Conservation (phyloP, 352 stramenopile genomes). For the Phytopythium sindhum region DNA sequence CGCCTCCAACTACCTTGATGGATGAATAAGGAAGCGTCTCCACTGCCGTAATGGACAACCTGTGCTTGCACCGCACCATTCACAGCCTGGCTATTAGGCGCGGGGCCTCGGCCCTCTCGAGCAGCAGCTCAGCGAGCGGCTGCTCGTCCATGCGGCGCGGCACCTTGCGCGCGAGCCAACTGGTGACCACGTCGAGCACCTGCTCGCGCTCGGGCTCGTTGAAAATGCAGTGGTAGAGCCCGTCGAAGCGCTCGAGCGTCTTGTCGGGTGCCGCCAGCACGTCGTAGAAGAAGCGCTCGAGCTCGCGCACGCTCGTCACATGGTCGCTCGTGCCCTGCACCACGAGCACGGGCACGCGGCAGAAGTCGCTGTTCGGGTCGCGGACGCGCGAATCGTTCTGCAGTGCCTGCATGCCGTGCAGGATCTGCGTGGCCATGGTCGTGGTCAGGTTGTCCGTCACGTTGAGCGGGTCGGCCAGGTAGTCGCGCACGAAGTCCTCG, state of each 20-base stretch:
- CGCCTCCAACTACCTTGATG: no score
- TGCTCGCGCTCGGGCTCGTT: slow-evolving; percentile 50
- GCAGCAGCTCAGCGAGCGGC: background rate
- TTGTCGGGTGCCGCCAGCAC: slow-evolving; percentile 47
- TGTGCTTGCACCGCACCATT: no score
- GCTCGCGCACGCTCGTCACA: slow-evolving; percentile 39
- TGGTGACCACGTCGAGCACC: slow-evolving; percentile 32
- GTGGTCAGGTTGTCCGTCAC: slow-evolving; percentile 31
- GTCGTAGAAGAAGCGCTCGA: slow-evolving; percentile 43
- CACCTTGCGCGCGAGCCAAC: slow-evolving; percentile 29
- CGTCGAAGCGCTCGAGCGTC: slow-evolving; percentile 55
- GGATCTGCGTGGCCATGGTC: slow-evolving; percentile 10
- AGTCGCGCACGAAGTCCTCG: slow-evolving; percentile 43
- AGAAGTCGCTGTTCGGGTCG: slow-evolving; percentile 27
- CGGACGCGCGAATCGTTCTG: slow-evolving; percentile 24
- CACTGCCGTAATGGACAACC: background rate
- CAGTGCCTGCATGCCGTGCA: slow-evolving; percentile 29
- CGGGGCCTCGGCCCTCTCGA: background rate
- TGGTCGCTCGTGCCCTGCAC: slow-evolving; percentile 39
- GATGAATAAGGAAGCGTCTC: no score
- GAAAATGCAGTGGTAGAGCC: slow-evolving; percentile 50
- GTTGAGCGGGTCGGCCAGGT: slow-evolving; percentile 52
- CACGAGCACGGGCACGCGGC: slow-evolving; percentile 23
- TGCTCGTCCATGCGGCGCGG: background rate
- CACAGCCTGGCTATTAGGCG: background rate